These are phyloP conservation scores for Solanum clarkiae DNA, from an alignment of 257 asterid genomes.

Conservation along the genomic window DNA sequence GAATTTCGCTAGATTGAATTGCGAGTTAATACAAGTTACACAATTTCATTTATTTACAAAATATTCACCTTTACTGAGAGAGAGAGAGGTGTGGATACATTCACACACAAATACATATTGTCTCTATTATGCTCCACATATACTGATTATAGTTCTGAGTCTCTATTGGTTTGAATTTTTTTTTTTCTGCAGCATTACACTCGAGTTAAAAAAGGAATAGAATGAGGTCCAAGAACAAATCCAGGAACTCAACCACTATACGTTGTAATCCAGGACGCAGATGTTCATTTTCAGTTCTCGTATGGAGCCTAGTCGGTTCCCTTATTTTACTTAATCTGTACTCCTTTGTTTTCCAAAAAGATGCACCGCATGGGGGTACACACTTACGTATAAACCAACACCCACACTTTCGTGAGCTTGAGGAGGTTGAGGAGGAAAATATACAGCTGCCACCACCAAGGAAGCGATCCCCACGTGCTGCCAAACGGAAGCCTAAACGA, in stretches of 20 bases:
- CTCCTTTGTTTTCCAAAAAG: slow-evolving; percentile 26
- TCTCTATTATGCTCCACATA: background rate
- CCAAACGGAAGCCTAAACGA: slow-evolving; percentile 66
- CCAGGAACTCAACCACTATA: slow-evolving; percentile 54
- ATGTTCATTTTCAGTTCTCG: slow-evolving; percentile 30
- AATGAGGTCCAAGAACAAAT: slow-evolving; percentile 70
- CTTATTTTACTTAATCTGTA: slow-evolving; percentile 53
- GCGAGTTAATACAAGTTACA: background rate
- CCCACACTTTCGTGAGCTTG: slow-evolving; percentile 50
- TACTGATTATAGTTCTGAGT: slow-evolving; percentile 28
- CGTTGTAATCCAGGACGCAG: slow-evolving; percentile 80
- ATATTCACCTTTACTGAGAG: background rate
- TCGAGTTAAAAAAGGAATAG: slow-evolving; percentile 46
- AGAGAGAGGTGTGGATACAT: background rate
- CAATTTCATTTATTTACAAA: background rate
- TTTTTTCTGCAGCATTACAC: slow-evolving; percentile 41
- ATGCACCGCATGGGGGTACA: slow-evolving; percentile 11
- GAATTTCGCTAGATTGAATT: background rate
- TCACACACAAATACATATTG: background rate
- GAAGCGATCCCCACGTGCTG: slow-evolving; percentile 85
- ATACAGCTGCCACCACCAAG: slow-evolving; percentile 72
- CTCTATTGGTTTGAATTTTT: slow-evolving; percentile 26
- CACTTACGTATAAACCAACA: slow-evolving; percentile 11
- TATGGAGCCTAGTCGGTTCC: slow-evolving; percentile 63
- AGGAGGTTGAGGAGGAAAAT: slow-evolving; percentile 76